These are phyloP conservation scores for Populus davidiana DNA, from an alignment of 345 rosid species.

Conservation along the genomic window DNA sequence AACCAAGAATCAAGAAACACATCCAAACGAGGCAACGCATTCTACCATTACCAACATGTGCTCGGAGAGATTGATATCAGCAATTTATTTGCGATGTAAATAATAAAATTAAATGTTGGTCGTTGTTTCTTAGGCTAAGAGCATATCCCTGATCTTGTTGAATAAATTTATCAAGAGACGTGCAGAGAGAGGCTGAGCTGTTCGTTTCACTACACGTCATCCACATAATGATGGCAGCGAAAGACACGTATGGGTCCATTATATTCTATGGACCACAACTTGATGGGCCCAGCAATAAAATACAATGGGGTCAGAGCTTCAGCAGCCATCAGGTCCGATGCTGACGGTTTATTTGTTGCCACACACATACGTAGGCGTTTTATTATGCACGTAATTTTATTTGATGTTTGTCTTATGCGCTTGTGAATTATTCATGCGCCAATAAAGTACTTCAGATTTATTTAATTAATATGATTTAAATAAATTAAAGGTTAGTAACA, in stretches of 20 bases:
- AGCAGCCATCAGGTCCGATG: not conserved
- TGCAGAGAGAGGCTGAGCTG: conserved; percentile 2
- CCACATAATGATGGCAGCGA: not conserved
- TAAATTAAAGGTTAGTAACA: no score
- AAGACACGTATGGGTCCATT: not conserved
- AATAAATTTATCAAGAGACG: not conserved
- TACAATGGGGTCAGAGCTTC: not conserved
- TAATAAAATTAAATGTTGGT: not conserved
- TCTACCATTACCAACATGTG: conserved; percentile 12
- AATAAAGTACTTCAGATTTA: no score
- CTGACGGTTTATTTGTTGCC: not conserved
- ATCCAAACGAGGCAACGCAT: not conserved
- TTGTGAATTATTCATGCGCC: not conserved
- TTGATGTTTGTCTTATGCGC: not conserved
- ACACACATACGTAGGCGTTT: not conserved
- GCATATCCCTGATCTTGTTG: conserved; percentile 3
- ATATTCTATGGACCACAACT: conserved; percentile 1
- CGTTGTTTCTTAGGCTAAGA: conserved; percentile 1
- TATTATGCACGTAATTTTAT: not conserved
- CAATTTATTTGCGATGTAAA: not conserved
- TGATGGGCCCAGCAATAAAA: not conserved
- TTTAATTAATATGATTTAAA: no score
- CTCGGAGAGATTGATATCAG: not conserved
- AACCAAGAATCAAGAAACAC: not conserved
- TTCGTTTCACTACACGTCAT: not conserved